Percentiles rank a stretch among this genome's conserved stretches.
These are phyloP conservation scores for Penicillium maclennaniae DNA, from an alignment of 495 filamentous ascomycete genomes.

Conservation along the genomic window DNA sequence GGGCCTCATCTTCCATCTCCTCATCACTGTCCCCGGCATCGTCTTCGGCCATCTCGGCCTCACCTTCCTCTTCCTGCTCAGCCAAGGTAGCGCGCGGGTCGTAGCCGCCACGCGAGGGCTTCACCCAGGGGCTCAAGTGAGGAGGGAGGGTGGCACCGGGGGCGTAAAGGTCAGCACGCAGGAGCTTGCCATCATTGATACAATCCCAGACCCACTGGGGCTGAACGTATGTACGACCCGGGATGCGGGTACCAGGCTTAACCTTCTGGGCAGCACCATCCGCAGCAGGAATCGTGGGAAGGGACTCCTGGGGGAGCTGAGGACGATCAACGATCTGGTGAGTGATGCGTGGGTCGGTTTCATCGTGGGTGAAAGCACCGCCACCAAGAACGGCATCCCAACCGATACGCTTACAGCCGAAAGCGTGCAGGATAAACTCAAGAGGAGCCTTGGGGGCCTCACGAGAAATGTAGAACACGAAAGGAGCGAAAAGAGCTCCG, in stretches of 20 bases:
- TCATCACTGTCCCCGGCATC: constrained; percentile 48
- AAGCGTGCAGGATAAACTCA: constrained; percentile 90
- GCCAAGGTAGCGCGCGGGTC: constrained; percentile 80
- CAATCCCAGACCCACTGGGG: constrained; percentile 99
- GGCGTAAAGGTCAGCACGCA: constrained; percentile 82
- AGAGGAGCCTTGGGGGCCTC: constrained; percentile 88
- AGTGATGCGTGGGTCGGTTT: constrained; percentile 81
- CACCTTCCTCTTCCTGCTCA: constrained; percentile 73
- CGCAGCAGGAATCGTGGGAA: constrained; percentile 54
- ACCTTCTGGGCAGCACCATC: constrained; percentile 45
- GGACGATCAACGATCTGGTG: constrained; percentile 95
- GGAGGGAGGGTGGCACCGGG: constrained; percentile 87
- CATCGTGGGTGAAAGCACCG: constrained; percentile 85
- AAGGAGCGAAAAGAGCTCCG: constrained; percentile 73
- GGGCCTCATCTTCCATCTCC: constrained; percentile 41
- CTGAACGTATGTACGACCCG: constrained; percentile 86
- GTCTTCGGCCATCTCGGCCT: constrained; percentile 68
- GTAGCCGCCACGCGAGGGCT: constrained; percentile 75
- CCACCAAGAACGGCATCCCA: constrained; percentile 89
- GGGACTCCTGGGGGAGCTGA: constrained; percentile 60
- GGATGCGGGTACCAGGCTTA: constrained; percentile 62
- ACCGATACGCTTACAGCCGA: constrained; percentile 92
- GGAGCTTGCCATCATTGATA: constrained; percentile 81
- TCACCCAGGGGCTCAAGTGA: constrained; percentile 95
- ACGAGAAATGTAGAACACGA: constrained; percentile 88